Evolutionary conservation across 192 early-diverging fungal genomes (phyloP).

Genomic region (Gaertneriomyces sp.): DNA sequence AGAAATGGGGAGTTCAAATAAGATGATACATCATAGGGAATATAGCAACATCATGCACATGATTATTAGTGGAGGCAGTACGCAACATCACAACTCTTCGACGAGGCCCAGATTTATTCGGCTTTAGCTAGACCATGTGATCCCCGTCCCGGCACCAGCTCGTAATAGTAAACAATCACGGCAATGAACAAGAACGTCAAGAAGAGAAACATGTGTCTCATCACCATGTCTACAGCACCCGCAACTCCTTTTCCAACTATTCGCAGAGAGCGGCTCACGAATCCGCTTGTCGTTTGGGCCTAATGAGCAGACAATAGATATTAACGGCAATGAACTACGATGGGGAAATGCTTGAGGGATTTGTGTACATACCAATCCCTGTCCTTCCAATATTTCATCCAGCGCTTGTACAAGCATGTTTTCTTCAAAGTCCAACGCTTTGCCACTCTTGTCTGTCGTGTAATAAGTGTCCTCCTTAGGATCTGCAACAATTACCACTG

Average conservation of each 20-base stretch:
- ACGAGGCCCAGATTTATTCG: not conserved
- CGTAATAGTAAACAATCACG: no score
- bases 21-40: no score
- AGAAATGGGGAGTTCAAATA: constrained; percentile 83
- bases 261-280: constrained; percentile 2
- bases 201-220: no score
- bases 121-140: no score
- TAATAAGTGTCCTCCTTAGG: constrained; percentile 43
- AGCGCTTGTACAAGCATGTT: constrained; percentile 15
- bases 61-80: constrained; percentile 46
- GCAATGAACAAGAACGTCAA: no score
- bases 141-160: no score
- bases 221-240: not conserved
- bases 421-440: constrained; percentile 5
- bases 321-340: not conserved
- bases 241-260: not conserved
- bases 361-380: constrained; percentile 20
- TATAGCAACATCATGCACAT: no score
- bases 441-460: constrained; percentile 24
- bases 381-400: constrained; percentile 26
- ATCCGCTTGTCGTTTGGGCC: constrained; percentile 8
- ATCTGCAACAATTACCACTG: constrained; percentile 38
- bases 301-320: constrained; percentile 14
- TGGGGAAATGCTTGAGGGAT: not conserved
- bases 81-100: constrained; percentile 68